Base-by-base conservation (phyloP, 2,329 filamentous ascomycete genomes). In the Graphiopsis chlorocephala region DNA sequence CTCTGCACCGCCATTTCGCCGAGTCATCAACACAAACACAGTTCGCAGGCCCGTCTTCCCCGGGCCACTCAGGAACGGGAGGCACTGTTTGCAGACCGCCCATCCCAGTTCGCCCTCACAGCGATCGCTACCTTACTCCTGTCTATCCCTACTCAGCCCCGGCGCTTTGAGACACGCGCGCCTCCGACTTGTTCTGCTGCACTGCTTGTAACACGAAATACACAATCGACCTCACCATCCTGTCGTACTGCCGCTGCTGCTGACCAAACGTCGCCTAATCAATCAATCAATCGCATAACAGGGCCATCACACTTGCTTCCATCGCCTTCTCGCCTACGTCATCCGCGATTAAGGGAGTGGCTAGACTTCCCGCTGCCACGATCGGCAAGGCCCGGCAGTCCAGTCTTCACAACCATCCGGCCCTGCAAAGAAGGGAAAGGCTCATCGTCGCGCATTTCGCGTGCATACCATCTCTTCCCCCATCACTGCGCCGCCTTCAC, bases 91-190 rank as follows among this genome's bases (percentile, higher is more conserved):
- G 26, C 58, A 48, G 58, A 62, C 60, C 60, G 60, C 60, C 48
- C 23, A 62, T 55, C 60, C 60, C 48, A 29, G 48, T 55, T 31
- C 60, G 17, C 38, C 26, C 25, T 48, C 58, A 31, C 42, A 50
- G 58, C 48, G 60, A 62, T 62, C 60, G 48, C 60, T 42, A 48
- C 60, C 48, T 31, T 45, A 25, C 38, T 61, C 58, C 31, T 61
- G 60, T 52, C 60, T 17, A 62, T 62, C 60, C 60, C 60, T 62
- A 25, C 60, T 50, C 31, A 15, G 25, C 60, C 60, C 38, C 38
- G 38, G 38, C 38, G 8, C 23, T n/a, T 26, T 15, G 29, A 56
- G 53, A 35, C n/a, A 56, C 31, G 10, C 29, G 53, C 53, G 29
- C 53, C 11, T 35, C 20, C 53, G 29, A 55, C 53, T 56, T 23